phyloP scores from a whole-genome alignment of 768 basidiomycete species.

The Leucosporidium creatinivorum region DNA sequence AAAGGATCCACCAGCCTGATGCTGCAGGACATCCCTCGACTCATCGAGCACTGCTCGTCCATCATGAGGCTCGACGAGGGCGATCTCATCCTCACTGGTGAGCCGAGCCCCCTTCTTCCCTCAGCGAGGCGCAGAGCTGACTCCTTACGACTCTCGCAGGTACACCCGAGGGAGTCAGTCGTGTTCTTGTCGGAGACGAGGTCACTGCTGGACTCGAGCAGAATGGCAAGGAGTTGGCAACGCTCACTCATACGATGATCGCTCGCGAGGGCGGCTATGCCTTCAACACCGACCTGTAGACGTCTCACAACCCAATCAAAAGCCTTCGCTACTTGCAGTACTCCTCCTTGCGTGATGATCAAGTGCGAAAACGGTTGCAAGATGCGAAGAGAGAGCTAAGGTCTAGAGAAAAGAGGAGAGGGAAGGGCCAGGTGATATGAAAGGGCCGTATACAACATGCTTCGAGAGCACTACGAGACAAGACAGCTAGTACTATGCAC shows the following conservation, averaged over 20 bases:
- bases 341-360: too few species aligned
- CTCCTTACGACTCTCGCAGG: conserved; percentile 43
- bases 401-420: too few species aligned
- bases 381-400: too few species aligned
- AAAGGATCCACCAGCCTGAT: conserved; percentile 78
- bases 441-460: too few species aligned
- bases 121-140: not conserved
- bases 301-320: too few species aligned
- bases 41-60: conserved; percentile 80
- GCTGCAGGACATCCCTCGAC: conserved; percentile 80
- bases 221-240: conserved; percentile 52
- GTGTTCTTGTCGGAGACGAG: conserved; percentile 64
- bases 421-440: too few species aligned
- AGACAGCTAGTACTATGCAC: too few species aligned
- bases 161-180: conserved; percentile 85
- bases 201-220: conserved; percentile 67
- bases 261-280: conserved; percentile 63
- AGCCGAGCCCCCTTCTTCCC: not conserved
- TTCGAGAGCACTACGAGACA: too few species aligned
- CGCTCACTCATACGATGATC: conserved; percentile 59
- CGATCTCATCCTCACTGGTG: conserved; percentile 36
- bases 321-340: too few species aligned
- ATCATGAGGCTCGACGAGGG: conserved; percentile 93
- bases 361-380: too few species aligned
- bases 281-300: conserved; percentile 41